These are phyloP conservation scores for Pyracantha coccinea DNA, from an alignment of 331 rosid species.

Conservation along the genomic window DNA sequence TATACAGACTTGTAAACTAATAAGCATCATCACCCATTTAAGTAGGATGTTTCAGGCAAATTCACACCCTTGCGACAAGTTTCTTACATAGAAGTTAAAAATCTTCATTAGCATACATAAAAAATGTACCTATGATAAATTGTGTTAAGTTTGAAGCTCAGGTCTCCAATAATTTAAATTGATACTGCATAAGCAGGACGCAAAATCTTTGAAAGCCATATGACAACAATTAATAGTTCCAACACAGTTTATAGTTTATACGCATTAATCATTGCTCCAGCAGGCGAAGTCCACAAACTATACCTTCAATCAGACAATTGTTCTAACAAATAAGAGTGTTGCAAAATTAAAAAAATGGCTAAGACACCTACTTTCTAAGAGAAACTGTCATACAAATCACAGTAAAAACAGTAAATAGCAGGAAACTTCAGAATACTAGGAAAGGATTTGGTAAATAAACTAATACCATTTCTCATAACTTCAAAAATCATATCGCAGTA, in stretches of 20 bases:
- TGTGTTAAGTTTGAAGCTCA: neutral
- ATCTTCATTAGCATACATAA: neutral
- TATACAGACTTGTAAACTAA: neutral
- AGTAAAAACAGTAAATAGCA: neutral
- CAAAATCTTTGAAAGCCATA: neutral
- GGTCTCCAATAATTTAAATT: neutral
- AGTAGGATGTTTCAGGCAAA: neutral
- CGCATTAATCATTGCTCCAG: neutral
- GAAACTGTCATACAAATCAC: neutral
- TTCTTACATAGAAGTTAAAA: neutral
- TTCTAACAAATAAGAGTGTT: neutral
- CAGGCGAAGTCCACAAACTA: neutral
- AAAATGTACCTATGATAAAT: neutral
- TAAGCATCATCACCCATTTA: neutral
- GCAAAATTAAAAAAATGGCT: neutral
- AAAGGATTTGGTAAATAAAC: constrained; percentile 17
- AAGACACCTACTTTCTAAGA: neutral
- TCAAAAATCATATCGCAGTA: constrained; percentile 93
- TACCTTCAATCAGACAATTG: neutral
- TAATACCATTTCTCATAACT: constrained; percentile 92
- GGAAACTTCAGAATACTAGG: neutral
- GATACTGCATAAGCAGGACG: neutral
- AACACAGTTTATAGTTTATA: neutral
- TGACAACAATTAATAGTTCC: neutral
- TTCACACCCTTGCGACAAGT: neutral